phyloP scores from a whole-genome alignment of 2,329 filamentous ascomycete genomes.

The Ilyonectria sp. region DNA sequence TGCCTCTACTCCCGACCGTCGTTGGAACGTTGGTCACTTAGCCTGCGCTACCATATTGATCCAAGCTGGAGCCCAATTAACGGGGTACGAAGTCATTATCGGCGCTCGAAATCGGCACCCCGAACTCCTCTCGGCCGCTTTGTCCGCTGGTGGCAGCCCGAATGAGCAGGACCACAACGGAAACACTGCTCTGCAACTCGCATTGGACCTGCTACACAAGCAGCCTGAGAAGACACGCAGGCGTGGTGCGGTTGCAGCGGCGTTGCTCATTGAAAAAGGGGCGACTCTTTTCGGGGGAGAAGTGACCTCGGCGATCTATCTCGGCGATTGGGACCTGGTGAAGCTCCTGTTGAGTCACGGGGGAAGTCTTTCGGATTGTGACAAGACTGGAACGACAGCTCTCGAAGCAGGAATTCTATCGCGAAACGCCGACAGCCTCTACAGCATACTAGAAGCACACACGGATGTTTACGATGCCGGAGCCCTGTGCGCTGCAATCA shows the following conservation, averaged over 20 bases:
- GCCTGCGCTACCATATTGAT: neutral
- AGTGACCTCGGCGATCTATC: neutral
- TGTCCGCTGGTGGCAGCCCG: neutral
- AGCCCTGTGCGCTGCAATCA: slow-evolving; percentile 8
- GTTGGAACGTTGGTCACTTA: neutral
- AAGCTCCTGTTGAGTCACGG: neutral
- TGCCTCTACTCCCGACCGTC: neutral
- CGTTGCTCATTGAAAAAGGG: slow-evolving; percentile 6
- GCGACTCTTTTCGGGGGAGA: slow-evolving; percentile 10
- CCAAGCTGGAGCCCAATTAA: neutral
- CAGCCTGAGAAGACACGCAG: neutral
- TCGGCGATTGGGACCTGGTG: neutral
- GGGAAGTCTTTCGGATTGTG: neutral
- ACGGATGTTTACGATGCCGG: neutral
- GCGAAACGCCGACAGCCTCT: neutral
- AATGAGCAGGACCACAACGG: neutral
- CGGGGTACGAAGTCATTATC: neutral
- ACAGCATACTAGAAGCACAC: neutral
- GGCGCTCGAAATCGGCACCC: neutral
- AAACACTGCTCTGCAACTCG: neutral
- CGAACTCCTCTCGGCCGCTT: slow-evolving; percentile 2
- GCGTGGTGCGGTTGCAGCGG: neutral
- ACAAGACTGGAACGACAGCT: neutral
- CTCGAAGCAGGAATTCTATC: slow-evolving; percentile 5
- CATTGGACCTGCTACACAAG: neutral